Evolutionary conservation across 108 stramenopile genomes (phyloP), one percentile per base, ranked within the genome.

Genomic region (Pseudonitzschia multiseries): DNA sequence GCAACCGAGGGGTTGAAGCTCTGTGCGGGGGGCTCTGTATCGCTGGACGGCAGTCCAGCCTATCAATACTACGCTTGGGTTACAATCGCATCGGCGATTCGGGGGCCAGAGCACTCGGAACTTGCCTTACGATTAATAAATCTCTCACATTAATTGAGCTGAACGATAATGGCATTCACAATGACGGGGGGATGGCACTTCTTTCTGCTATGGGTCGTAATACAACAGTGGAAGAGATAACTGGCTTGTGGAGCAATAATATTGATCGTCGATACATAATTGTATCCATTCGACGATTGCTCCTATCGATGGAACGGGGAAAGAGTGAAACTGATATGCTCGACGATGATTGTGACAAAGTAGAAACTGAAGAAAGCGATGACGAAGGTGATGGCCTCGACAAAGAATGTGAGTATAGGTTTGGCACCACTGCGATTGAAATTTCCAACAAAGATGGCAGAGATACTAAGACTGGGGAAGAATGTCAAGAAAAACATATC

Each of bases 201-300:
- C 44, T 79, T 17, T 24, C 31, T 28, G 79, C 69, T 32, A 41
- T 79, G 63, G 79, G 69, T 44, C 15, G n/a, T 17, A 79, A 79
- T 40, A 65, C 31, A 1, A 70, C 72, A 10, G 41, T 79, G n/a
- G 42, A 53, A 51, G 79, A 79, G 6, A 79, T 79, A 24, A 53
- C 68, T 21, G 79, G 79, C 18, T 54, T 79, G 53, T 79, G 79
- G 79, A 41, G 69, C 28, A 79, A 79, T 61, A 73, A 70, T 4
- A 74, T 79, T 24, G 73, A 79, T 21, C 59, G 73, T 2, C 68
- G 79, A 36, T 74, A 62, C 68, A 69, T 79, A 24, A 70, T 74
- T 46, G 69, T 79, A 20, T 68, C 79, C 14, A 79, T 79, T 57
- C 68, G 79, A 36, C 29, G 41, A 42, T 48, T 79, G 33, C 63